Base-by-base conservation (phyloP, 2,329 filamentous ascomycete genomes). In the Clathrospora elynae region DNA sequence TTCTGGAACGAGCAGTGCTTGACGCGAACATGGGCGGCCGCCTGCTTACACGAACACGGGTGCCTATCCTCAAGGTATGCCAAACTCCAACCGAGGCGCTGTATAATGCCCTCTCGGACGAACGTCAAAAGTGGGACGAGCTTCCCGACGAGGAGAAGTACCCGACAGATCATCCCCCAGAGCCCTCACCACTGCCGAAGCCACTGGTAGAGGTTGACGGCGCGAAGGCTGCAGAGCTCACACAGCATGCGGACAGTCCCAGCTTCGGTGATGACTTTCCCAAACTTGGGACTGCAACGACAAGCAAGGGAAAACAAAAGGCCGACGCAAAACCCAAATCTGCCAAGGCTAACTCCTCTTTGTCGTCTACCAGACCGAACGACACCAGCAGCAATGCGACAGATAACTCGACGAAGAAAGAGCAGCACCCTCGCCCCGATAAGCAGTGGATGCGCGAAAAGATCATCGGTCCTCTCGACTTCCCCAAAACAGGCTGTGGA, bases 51-150 rank as follows among this genome's bases (percentile, higher is more conserved):
- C 82, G 84, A 39, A 93, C 90, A 1, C 79, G 90, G 49, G 86
- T 95, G 3, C 89, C 90, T 0, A 95, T 96, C 53, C 85, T 96
- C 65, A 93, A 95, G 64, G 78, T 96, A 11, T 95, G 90, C 60
- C 79, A 92, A 64, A 79, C 73, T 28, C 90, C 90, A 2, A 77
- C 80, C 0, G 69, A 78, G 2, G 75, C 79, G 42, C 75, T 95
- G 1, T 79, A 79, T 10, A 64, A 73, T 7, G 82, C 81, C 42
- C 76, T 95, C 4, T 61, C 80, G 4, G 78, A 83, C 22, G 85
- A 87, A 57, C 80, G 87, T 5, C 70, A 75, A 29, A 88, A 84
- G 59, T 92, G 88, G 87, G 87, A 92, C 51, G 78, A 71, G 75
- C 30, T 74, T 71, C 35, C 73, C 14, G 63, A 73, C 18, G 72